Evolutionary conservation across 2,329 filamentous ascomycete species (phyloP).

Genomic region (Emmonsiellopsis sp.): DNA sequence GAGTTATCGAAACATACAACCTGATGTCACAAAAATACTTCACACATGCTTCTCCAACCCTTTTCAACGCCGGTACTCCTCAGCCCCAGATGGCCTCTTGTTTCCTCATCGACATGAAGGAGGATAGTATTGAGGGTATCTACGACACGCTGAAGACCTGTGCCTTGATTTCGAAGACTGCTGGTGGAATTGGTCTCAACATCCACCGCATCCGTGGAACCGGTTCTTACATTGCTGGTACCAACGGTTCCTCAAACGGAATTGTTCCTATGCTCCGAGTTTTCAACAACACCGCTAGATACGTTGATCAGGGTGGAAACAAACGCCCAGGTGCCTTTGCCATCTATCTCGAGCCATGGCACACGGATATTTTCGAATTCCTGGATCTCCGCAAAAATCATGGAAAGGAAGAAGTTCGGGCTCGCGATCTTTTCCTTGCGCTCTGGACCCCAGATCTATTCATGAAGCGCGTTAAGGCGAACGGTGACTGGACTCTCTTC

Average conservation of each 20-base stretch:
- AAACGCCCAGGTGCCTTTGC: conserved; percentile 98
- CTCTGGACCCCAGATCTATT: conserved; percentile 98
- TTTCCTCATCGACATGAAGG: conserved; percentile 99
- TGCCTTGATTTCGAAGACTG: conserved; percentile 99
- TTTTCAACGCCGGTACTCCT: conserved; percentile 96
- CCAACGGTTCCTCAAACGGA: conserved; percentile 96
- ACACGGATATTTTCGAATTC: conserved; percentile 95
- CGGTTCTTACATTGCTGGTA: conserved; percentile 95
- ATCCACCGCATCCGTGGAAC: conserved; percentile 95
- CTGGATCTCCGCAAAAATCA: conserved; percentile 98
- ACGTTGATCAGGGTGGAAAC: conserved; percentile 98
- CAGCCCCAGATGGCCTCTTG: conserved; percentile 92
- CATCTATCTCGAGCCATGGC: conserved; percentile 98
- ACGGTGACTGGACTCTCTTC: conserved; percentile 95
- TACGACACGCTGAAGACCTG: conserved; percentile 99
- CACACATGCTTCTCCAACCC: conserved; percentile 92
- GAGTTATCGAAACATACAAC: conserved; percentile 94
- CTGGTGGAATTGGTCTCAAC: conserved; percentile 94
- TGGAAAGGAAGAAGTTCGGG: conserved; percentile 95
- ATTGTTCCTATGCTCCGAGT: conserved; percentile 97
- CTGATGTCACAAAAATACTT: conserved; percentile 99
- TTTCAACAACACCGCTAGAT: conserved; percentile 98
- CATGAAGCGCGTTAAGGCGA: conserved; percentile 99
- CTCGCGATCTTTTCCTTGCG: conserved; percentile 93
- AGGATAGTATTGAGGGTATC: conserved; percentile 98